These are phyloP conservation scores for Ganoderma lucidum DNA, from an alignment of 1,284 basidiomycete species.

Conservation along the genomic window DNA sequence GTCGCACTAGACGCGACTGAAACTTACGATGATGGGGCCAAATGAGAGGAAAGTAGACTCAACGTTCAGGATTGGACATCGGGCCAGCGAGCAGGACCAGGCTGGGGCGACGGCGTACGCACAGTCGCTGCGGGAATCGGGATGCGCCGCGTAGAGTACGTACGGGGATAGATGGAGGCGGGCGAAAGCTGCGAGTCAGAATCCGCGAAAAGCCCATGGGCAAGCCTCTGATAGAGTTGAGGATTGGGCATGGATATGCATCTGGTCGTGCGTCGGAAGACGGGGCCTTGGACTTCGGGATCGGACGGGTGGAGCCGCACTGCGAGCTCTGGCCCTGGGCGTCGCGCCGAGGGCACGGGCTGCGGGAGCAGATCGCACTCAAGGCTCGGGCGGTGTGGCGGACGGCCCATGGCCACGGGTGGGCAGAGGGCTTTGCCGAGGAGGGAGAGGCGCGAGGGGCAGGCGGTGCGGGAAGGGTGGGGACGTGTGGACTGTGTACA, in stretches of 20 bases:
- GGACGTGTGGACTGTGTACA: constrained; percentile 1
- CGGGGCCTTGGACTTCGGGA: background rate
- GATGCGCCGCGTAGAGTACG: background rate
- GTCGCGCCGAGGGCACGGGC: background rate
- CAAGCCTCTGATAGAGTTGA: background rate
- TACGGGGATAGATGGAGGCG: background rate
- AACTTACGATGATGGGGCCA: background rate
- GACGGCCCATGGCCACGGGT: background rate
- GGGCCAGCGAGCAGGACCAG: background rate
- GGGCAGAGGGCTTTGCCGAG: constrained; percentile 6
- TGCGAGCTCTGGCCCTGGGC: background rate
- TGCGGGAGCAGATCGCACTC: constrained; percentile 3
- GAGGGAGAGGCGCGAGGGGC: background rate
- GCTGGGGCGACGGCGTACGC: background rate
- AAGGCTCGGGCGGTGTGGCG: background rate
- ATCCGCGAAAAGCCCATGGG: background rate
- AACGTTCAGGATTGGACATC: background rate
- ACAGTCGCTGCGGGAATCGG: background rate
- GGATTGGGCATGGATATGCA: background rate
- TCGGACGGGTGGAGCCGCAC: constrained; percentile 4
- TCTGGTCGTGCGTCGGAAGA: background rate
- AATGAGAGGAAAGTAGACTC: background rate
- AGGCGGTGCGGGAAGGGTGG: constrained; percentile 10
- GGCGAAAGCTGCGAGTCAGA: background rate
- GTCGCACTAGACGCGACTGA: background rate